Conservation (phyloP, 495 filamentous ascomycete genomes). For the Daldinia grandis region DNA sequence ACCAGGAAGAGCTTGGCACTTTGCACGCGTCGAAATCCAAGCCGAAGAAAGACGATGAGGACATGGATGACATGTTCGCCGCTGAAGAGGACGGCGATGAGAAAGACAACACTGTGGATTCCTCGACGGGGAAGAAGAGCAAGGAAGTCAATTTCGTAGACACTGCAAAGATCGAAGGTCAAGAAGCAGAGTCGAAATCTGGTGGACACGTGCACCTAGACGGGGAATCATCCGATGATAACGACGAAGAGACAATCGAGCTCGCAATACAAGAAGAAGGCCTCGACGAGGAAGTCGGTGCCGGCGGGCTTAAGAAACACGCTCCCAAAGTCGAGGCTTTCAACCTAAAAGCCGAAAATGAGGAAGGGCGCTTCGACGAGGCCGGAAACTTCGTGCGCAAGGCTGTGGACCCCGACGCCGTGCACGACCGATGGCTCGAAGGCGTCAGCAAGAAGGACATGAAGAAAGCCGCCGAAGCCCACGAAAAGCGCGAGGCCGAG, state of each 20-base stretch:
- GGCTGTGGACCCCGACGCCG: constrained; percentile 85
- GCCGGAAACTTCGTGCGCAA: constrained; percentile 92
- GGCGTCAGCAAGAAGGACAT: constrained; percentile 94
- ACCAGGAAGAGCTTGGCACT: constrained; percentile 68
- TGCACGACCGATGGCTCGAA: constrained; percentile 91
- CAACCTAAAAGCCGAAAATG: constrained; percentile 89
- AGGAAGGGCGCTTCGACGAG: constrained; percentile 92
- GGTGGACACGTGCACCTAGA: constrained; percentile 70
- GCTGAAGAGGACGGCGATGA: constrained; percentile 71
- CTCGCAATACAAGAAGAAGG: constrained; percentile 71
- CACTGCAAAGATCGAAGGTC: constrained; percentile 82
- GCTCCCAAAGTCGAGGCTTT: constrained; percentile 97
- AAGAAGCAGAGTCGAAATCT: constrained; percentile 75
- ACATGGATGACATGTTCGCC: constrained; percentile 92
- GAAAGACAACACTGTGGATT: constrained; percentile 59
- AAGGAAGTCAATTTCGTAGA: constrained; percentile 83
- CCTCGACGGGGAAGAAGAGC: constrained; percentile 66
- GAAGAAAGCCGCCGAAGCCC: constrained; percentile 83
- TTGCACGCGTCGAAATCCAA: constrained; percentile 48
- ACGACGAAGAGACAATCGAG: constrained; percentile 74
- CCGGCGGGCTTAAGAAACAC: constrained; percentile 88
- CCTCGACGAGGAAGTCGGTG: constrained; percentile 86
- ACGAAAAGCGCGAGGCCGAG: constrained; percentile 85
- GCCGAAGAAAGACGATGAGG: constrained; percentile 57
- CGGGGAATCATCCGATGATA: constrained; percentile 52